A percentile compares a stretch with the other conserved stretches of the same genome.
These are phyloP conservation scores for Pythium plurisporium DNA, from an alignment of 352 stramenopile species.

Conservation along the genomic window DNA sequence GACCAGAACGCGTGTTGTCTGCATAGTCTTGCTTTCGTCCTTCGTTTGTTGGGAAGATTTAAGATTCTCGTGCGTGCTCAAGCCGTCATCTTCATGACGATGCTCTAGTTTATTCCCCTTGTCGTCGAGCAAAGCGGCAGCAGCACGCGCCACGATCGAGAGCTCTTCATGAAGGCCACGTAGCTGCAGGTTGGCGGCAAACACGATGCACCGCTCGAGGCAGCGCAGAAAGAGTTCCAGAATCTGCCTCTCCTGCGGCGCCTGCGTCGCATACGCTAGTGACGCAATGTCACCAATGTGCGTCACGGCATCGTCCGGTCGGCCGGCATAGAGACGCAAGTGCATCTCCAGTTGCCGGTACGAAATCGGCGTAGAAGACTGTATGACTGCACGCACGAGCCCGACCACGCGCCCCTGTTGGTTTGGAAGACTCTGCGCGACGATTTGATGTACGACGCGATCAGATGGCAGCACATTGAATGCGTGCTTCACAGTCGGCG, in stretches of 20 bases:
- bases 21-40: not conserved
- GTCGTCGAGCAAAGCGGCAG: not conserved
- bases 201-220: constrained; percentile 55
- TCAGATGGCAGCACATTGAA: constrained; percentile 61
- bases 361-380: constrained; percentile 58
- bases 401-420: constrained; percentile 59
- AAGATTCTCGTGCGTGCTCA: too few relatives aligned
- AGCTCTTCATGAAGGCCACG: constrained; percentile 46
- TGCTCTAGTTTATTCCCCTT: not conserved
- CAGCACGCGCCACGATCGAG: constrained; percentile 26
- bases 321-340: constrained; percentile 57
- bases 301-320: constrained; percentile 59
- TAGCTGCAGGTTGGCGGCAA: constrained; percentile 53
- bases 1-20: not conserved
- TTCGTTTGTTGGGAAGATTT: not conserved
- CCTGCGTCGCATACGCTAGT: constrained; percentile 35
- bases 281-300: constrained; percentile 57
- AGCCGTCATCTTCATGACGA: too few relatives aligned
- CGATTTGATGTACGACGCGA: constrained; percentile 40
- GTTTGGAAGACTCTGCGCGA: constrained; percentile 62
- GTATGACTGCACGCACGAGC: constrained; percentile 41
- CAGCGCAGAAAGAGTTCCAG: constrained; percentile 33
- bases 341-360: constrained; percentile 76
- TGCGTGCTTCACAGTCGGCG: constrained; percentile 36
- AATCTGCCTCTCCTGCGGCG: constrained; percentile 45